Evolutionary conservation across 2,329 filamentous ascomycete species (phyloP).

Genomic region (Fusarium kyushuense): DNA sequence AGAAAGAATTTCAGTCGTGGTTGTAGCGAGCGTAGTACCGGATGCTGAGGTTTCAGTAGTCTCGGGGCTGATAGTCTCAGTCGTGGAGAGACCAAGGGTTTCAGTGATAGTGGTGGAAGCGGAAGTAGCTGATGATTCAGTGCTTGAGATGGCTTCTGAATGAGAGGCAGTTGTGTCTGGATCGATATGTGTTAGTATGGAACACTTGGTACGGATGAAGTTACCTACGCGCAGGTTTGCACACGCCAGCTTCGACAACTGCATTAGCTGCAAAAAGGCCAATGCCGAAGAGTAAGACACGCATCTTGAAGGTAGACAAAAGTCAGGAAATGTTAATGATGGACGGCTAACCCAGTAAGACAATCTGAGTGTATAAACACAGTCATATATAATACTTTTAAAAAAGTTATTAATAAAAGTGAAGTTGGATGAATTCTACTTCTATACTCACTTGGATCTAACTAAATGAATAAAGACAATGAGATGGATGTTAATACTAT

Average conservation of each 20-base stretch:
- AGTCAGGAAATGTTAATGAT: conserved; percentile 8
- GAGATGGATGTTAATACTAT: no score
- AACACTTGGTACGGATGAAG: fast-evolving
- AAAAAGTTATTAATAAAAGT: no score
- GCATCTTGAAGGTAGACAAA: not conserved
- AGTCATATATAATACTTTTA: no score
- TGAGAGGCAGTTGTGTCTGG: not conserved
- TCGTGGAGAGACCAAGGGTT: not conserved
- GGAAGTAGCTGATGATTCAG: not conserved
- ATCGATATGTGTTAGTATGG: not conserved
- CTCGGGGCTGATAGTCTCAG: not conserved
- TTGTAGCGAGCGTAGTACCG: not conserved
- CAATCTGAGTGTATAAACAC: no score
- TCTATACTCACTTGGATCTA: no score
- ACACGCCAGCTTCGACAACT: conserved; percentile 13
- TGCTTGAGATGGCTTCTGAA: not conserved
- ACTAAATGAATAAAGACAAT: no score
- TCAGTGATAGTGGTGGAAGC: not conserved
- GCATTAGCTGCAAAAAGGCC: not conserved
- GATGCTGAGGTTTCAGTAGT: not conserved
- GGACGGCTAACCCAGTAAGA: conserved; percentile 4
- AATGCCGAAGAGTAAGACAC: not conserved
- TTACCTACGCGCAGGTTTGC: conserved; percentile 6
- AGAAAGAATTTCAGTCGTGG: not conserved
- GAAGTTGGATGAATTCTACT: no score